Conservation (phyloP, 2,329 filamentous ascomycete genomes). For the Dryadomyces quercivorus region DNA sequence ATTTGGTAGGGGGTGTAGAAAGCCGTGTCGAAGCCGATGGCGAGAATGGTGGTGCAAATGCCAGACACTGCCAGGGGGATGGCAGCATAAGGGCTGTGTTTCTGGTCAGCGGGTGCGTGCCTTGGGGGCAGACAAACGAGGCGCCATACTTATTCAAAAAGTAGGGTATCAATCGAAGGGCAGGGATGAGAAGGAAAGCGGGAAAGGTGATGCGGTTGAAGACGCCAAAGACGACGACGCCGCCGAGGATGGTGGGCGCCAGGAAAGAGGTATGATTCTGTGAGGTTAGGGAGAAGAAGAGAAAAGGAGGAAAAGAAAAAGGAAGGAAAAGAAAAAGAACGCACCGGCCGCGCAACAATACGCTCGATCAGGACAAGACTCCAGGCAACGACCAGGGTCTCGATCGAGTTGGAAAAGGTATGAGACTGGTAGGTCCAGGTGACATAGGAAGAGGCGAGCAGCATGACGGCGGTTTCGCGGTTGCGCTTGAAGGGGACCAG, state of each 20-base stretch:
- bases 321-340: constrained; percentile 8
- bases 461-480: constrained; percentile 61
- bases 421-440: constrained; percentile 99
- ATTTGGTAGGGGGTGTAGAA: constrained; percentile 61
- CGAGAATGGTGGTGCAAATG: constrained; percentile 55
- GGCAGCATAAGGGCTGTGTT: constrained; percentile 45
- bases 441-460: constrained; percentile 92
- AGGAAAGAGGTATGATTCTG: constrained; percentile 60
- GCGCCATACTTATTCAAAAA: constrained; percentile 62
- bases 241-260: constrained; percentile 65
- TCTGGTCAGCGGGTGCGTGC: constrained; percentile 3
- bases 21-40: constrained; percentile 70
- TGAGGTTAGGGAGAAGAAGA: no score
- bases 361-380: constrained; percentile 82
- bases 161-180: constrained; percentile 71
- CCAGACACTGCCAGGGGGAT: constrained; percentile 52
- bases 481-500: constrained; percentile 64
- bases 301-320: constrained; percentile 19
- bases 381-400: constrained; percentile 89
- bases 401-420: constrained; percentile 95
- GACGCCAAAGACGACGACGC: constrained; percentile 71
- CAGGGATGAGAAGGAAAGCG: constrained; percentile 78
- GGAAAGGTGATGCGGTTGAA: constrained; percentile 98
- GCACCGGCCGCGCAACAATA: constrained; percentile 47
- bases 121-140: neutral